phyloP scores from a whole-genome alignment of 1,284 basidiomycete species.

The Malassezia sp. region DNA sequence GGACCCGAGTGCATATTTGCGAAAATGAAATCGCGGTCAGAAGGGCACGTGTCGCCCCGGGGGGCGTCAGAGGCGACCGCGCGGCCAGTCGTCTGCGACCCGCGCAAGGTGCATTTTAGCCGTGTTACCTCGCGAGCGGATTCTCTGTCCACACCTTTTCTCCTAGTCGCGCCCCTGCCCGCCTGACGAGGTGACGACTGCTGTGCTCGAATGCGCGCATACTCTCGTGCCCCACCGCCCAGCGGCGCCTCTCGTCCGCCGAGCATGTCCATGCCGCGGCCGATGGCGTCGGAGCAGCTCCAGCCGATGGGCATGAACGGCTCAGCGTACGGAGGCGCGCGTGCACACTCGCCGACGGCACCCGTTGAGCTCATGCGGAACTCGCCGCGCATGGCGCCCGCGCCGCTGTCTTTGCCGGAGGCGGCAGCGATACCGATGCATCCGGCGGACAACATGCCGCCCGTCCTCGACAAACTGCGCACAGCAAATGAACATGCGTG shows the following conservation, averaged over 20 bases:
- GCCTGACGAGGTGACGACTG: too few relatives aligned
- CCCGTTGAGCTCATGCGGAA: neutral
- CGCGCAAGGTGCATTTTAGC: too few relatives aligned
- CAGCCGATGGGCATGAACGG: neutral
- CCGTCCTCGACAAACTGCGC: slow-evolving; percentile 28
- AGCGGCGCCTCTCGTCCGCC: neutral
- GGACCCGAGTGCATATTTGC: too few relatives aligned
- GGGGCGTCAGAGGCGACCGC: too few relatives aligned
- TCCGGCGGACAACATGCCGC: neutral
- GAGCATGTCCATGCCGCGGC: neutral
- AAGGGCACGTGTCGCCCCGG: too few relatives aligned
- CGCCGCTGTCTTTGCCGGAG: too few relatives aligned
- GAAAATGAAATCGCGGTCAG: too few relatives aligned
- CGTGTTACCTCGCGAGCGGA: too few relatives aligned
- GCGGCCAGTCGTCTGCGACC: too few relatives aligned
- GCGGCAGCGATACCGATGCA: too few relatives aligned
- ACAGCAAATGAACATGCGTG: slow-evolving; percentile 39
- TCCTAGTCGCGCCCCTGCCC: too few relatives aligned
- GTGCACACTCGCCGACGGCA: neutral
- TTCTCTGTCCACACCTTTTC: too few relatives aligned
- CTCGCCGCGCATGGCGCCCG: neutral
- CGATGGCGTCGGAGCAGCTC: neutral
- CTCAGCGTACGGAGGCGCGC: neutral
- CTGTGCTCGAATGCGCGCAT: neutral
- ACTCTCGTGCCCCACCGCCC: neutral